phyloP scores from a whole-genome alignment of 441 rosid species.

The Pelargonium cotyledonis region DNA sequence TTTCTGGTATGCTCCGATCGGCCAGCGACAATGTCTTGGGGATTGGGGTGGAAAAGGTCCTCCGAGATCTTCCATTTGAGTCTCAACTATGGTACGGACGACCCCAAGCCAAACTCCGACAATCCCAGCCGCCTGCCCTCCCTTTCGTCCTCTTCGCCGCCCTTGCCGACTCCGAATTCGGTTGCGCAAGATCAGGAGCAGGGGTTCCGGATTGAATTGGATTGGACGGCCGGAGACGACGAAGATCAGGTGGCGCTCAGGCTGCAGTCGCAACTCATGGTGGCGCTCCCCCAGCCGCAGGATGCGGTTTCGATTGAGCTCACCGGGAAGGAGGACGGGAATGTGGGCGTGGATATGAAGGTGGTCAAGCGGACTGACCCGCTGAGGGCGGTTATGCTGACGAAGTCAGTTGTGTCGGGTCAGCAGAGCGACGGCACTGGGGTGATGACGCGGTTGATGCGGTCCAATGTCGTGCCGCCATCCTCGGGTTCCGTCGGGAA shows the following conservation, averaged over 20 bases:
- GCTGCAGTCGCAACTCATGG: constrained; percentile 88
- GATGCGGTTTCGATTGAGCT: constrained; percentile 65
- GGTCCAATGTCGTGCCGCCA: constrained; percentile 48
- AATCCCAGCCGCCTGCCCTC: constrained; percentile 36
- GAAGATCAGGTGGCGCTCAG: constrained; percentile 86
- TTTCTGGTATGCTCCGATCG: neutral
- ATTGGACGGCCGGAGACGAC: constrained; percentile 83
- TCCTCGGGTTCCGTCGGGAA: constrained; percentile 18
- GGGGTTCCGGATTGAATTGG: constrained; percentile 70
- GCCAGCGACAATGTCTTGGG: constrained; percentile 29
- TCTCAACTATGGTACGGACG: constrained; percentile 67
- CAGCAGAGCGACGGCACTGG: constrained; percentile 83
- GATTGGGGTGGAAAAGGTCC: constrained; percentile 88
- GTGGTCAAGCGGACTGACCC: constrained; percentile 76
- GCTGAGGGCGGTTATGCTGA: constrained; percentile 58
- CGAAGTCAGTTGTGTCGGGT: constrained; percentile 65
- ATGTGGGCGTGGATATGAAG: constrained; percentile 57
- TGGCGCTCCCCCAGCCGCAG: constrained; percentile 77
- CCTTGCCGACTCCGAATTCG: neutral
- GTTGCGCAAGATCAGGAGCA: constrained; percentile 48
- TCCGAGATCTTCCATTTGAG: constrained; percentile 69
- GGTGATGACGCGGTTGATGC: constrained; percentile 56
- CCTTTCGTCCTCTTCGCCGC: constrained; percentile 24
- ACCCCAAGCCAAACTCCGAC: constrained; percentile 33
- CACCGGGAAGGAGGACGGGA: constrained; percentile 21